These are phyloP conservation scores for Populus nigra DNA, from an alignment of 345 rosid genomes.

Conservation along the genomic window DNA sequence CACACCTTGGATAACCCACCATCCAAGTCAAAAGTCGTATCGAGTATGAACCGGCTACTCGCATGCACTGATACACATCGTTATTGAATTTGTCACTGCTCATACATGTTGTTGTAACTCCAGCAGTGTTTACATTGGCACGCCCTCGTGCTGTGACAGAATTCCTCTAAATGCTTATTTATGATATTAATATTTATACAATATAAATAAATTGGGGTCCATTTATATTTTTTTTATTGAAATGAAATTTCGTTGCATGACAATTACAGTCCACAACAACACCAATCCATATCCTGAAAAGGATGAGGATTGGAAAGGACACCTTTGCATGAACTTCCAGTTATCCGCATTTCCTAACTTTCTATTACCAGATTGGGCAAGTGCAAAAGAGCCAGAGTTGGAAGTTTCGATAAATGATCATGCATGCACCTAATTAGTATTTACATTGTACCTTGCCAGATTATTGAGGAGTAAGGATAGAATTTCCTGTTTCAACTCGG, in stretches of 20 bases:
- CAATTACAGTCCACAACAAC: neutral
- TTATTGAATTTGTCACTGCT: too few relatives aligned
- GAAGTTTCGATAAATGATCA: neutral
- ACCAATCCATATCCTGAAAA: conserved; percentile 5
- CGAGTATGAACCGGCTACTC: too few relatives aligned
- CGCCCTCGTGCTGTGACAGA: too few relatives aligned
- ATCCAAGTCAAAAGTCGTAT: too few relatives aligned
- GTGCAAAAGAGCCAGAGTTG: neutral
- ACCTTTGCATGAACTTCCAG: neutral
- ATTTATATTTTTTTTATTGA: neutral
- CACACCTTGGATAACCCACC: too few relatives aligned
- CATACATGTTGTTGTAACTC: too few relatives aligned
- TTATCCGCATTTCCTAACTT: neutral
- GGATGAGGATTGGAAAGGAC: neutral
- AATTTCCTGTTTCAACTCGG: neutral
- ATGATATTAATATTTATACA: neutral
- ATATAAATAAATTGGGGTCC: neutral
- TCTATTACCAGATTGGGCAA: neutral
- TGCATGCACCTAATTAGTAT: neutral
- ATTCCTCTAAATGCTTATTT: neutral
- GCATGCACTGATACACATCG: too few relatives aligned
- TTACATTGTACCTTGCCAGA: neutral
- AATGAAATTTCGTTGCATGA: neutral
- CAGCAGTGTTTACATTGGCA: fast-evolving
- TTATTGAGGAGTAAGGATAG: neutral